These are phyloP conservation scores for Lipomyces chichibuensis DNA, from an alignment of 805 yeast genomes.

Conservation along the genomic window DNA sequence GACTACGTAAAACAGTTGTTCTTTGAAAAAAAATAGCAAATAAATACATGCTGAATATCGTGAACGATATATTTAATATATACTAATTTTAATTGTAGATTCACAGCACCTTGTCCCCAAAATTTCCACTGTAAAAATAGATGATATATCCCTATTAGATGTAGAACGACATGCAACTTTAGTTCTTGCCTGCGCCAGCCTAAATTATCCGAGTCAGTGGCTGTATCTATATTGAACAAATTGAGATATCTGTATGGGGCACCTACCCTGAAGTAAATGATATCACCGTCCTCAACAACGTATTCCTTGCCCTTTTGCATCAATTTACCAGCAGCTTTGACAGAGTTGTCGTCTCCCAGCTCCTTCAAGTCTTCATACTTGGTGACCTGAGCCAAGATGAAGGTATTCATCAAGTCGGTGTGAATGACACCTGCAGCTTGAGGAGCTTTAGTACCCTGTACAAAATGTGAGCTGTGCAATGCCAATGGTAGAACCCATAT, in stretches of 20 bases:
- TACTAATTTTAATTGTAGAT: neutral
- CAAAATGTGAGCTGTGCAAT: neutral
- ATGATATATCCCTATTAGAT: neutral
- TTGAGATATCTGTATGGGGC: neutral
- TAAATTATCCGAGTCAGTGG: neutral
- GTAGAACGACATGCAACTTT: constrained; percentile 15
- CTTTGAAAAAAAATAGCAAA: too few species aligned
- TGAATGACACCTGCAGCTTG: constrained; percentile 98
- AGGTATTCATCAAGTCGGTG: constrained; percentile 91
- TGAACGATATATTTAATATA: neutral
- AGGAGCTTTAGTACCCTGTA: constrained; percentile 86
- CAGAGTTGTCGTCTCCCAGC: constrained; percentile 74
- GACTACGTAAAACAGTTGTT: too few species aligned
- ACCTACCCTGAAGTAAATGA: constrained; percentile 75
- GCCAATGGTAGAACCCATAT: neutral
- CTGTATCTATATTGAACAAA: neutral
- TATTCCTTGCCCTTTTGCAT: constrained; percentile 92
- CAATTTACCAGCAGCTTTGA: constrained; percentile 87
- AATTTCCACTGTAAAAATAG: too few species aligned
- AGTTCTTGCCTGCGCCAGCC: constrained; percentile 86
- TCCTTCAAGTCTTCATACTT: constrained; percentile 80
- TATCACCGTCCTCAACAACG: constrained; percentile 92
- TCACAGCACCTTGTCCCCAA: neutral
- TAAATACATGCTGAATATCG: too few species aligned
- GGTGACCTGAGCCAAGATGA: constrained; percentile 90